Base-by-base conservation (phyloP, 495 filamentous ascomycete genomes). In the Hypoxylon cercidicola region DNA sequence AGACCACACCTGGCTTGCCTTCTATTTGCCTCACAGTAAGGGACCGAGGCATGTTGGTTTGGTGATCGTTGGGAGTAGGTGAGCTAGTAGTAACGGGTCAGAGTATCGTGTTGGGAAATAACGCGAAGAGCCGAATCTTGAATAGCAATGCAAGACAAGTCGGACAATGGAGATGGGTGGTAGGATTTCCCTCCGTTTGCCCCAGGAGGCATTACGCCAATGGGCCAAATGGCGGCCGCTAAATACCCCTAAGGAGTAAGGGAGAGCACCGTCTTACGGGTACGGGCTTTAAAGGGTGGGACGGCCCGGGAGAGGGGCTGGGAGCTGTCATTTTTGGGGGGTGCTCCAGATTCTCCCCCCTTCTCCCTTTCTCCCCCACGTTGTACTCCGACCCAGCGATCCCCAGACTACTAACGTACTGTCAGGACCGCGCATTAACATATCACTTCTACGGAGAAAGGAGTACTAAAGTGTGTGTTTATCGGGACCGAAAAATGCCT, bases 1-100 rank as follows among this genome's bases (percentile, higher is more conserved):
- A 96, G 48, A 96, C 92, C 76, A 93, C 80, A 43, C 92, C 91
- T 4, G 91, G 91, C 75, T 93, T 93, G 62, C 91, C 90, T n/a
- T 83, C 81, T 25, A 79, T 72, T 35, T 85, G 77, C 63, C 83
- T 75, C 41, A 87, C 73, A 9, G 75, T 81, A 40, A 84, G 68
- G n/a, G 74, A 71, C 52, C 72, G 71, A 15, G 77, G 75, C 80
- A 82, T 84, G 28, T 37, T 72, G 10, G 39, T 11, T 41, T 16
- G 39, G 8, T 41, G 39, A 41, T 41, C 2, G 13, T 41, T 1
- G n/a, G n/a, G 13, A 16, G 39, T 41, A 41, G n/a, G 8, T 1
- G 8, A 41, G 15, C n/a, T 1, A 41, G 39, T 15, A 41, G 13
- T 6, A 8, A 41, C 13, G 34, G 34, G 34, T 16, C 39, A 16